Percentiles rank a stretch among this genome's conserved stretches.
Conservation (phyloP, 2,329 filamentous ascomycete genomes). For the Fusarium sp. region DNA sequence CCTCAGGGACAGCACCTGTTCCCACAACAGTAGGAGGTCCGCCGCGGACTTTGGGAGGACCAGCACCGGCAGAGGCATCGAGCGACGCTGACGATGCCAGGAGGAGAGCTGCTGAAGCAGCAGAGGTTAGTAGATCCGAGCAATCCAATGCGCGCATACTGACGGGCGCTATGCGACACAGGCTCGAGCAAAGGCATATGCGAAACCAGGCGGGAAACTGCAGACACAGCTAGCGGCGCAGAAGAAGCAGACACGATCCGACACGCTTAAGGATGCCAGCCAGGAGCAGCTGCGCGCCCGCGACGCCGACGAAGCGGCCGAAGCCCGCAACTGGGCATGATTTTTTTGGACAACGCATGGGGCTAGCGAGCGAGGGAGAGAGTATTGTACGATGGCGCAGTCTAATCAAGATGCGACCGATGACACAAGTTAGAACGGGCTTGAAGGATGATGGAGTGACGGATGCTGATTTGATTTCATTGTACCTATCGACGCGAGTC, state of each 20-base stretch:
- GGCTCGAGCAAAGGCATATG: slow-evolving; percentile 74
- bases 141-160: not conserved
- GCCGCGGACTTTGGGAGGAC: slow-evolving; percentile 73
- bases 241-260: slow-evolving; percentile 77
- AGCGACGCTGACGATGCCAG: slow-evolving; percentile 68
- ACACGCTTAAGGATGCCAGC: slow-evolving; percentile 76
- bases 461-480: slow-evolving; percentile 7
- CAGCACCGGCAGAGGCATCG: slow-evolving; percentile 44
- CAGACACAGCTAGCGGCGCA: slow-evolving; percentile 78
- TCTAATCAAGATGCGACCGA: not conserved
- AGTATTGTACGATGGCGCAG: not conserved
- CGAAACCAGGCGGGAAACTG: slow-evolving; percentile 75
- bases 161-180: slow-evolving; percentile 46
- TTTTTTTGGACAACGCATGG: not conserved
- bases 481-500: not conserved
- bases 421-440: not conserved
- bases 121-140: slow-evolving; percentile 73
- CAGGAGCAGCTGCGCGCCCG: slow-evolving; percentile 72
- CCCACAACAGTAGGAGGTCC: slow-evolving; percentile 66
- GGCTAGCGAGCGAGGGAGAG: not conserved
- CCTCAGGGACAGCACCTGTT: slow-evolving; percentile 62
- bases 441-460: not conserved
- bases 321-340: slow-evolving; percentile 50
- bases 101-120: slow-evolving; percentile 81
- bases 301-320: slow-evolving; percentile 72